These are phyloP conservation scores for Umbelopsis sp. DNA, from an alignment of 371 early-diverging fungal species.

Conservation along the genomic window DNA sequence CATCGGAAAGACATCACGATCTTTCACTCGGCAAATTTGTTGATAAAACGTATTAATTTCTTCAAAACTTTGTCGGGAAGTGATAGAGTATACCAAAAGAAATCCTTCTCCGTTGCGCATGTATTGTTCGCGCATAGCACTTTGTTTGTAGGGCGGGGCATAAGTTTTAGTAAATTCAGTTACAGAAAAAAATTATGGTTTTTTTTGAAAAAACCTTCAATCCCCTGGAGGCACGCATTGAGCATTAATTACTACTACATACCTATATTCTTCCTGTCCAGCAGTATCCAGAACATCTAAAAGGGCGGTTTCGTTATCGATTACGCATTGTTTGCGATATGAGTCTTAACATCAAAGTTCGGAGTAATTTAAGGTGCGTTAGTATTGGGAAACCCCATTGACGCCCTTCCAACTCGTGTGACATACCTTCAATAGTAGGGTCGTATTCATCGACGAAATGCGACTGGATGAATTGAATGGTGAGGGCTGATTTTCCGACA, in stretches of 20 bases:
- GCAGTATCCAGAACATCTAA: conserved; percentile 94
- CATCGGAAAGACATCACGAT: conserved; percentile 82
- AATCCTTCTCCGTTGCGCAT: conserved; percentile 70
- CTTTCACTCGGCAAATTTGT: conserved; percentile 83
- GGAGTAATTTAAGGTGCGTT: too few relatives aligned
- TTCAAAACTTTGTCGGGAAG: conserved; percentile 74
- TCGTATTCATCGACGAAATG: conserved; percentile 94
- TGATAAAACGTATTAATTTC: conserved; percentile 79
- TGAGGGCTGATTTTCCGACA: conserved; percentile 86
- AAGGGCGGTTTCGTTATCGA: conserved; percentile 83
- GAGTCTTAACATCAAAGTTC: conserved; percentile 59
- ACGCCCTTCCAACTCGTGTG: too few relatives aligned
- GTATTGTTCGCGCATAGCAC: conserved; percentile 80
- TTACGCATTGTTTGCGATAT: conserved; percentile 88
- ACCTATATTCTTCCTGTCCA: conserved; percentile 91
- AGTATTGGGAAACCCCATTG: conserved; percentile 3
- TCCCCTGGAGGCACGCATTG: background rate
- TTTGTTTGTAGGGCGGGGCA: conserved; percentile 14
- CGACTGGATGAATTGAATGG: conserved; percentile 91
- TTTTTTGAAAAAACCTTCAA: too few relatives aligned
- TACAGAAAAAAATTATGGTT: too few relatives aligned
- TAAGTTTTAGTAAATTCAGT: too few relatives aligned
- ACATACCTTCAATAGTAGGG: conserved; percentile 87
- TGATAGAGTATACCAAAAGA: conserved; percentile 66
- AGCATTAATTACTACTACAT: conserved; percentile 11